Evolutionary conservation across 1,284 basidiomycete species (phyloP), one percentile per base, ranked within the genome.

Genomic region (Volvariella volvacea): DNA sequence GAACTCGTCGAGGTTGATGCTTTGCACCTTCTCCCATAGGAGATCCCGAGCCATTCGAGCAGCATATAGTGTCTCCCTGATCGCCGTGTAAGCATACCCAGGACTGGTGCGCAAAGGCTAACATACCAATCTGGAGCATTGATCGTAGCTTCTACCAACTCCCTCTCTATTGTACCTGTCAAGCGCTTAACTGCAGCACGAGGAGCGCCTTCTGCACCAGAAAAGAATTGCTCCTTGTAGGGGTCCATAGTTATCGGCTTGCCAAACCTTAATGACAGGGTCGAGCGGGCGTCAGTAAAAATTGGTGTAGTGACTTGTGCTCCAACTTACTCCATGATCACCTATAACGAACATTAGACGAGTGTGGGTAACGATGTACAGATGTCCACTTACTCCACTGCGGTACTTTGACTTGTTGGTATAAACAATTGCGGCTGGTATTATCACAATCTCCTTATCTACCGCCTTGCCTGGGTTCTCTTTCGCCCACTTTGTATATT

Each of bases 361-460:
- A 25, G 16, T 44, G 20, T 15, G 22, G 6, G 4, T 15, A 15
- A 31, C 12, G 16, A 45, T 3, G 16, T 12, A 12, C 28, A 16
- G 15, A 12, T 9, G n/a, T 15, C 9, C 34, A 40, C 80, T 60
- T 55, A 86, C 86, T 57, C 74, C 68, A 56, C 88, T 92, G 44
- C 94, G 75, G 62, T 97, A 98, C 66, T 93, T 92, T 40, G 86
- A 81, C 67, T 98, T 98, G 66, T 97, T 85, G 42, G 90, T 92
- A 63, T 96, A 98, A 3, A 91, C 91, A 52, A 98, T 92, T 1
- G 90, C 83, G 7, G 85, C 82, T 6, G 94, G 92, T 25, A 95
- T 67, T 49, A 98, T 79, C 49, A 60, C 68, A 42, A 70, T 70
- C 46, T 66, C 75, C 39, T 67, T 54, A 0, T 52, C 52, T 31